Conservation (phyloP, 2,329 filamentous ascomycete species). For the Fusarium sp. region DNA sequence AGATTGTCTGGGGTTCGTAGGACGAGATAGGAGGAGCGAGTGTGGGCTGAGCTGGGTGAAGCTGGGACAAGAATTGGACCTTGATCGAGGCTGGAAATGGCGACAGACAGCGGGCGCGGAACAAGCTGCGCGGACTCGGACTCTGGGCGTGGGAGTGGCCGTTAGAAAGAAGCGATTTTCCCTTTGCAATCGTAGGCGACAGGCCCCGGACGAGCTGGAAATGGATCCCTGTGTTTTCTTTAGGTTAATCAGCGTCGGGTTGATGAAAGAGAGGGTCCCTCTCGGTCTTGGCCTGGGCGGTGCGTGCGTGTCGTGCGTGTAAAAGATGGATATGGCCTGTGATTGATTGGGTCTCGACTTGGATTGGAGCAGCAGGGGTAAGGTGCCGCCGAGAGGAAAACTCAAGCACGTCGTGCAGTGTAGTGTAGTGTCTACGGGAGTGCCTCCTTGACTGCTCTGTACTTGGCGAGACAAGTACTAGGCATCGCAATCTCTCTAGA, state of each 20-base stretch:
- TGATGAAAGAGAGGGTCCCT: constrained; percentile 34
- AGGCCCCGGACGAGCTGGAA: constrained; percentile 28
- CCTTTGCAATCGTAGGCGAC: constrained; percentile 18
- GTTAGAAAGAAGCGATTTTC: constrained; percentile 20
- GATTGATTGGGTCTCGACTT: constrained; percentile 35
- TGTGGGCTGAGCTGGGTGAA: constrained; percentile 38
- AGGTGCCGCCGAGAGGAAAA: constrained; percentile 35
- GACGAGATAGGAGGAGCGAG: constrained; percentile 31
- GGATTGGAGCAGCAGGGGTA: constrained; percentile 32
- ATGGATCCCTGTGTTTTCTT: constrained; percentile 31
- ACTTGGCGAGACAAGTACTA: constrained; percentile 34
- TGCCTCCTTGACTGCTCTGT: constrained; percentile 13
- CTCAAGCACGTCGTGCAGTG: constrained; percentile 28
- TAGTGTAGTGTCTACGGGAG: constrained; percentile 19
- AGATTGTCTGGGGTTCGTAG: constrained; percentile 39
- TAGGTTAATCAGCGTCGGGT: constrained; percentile 37
- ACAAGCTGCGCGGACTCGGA: constrained; percentile 37
- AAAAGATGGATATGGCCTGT: constrained; percentile 35
- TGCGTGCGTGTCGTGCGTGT: constrained; percentile 29
- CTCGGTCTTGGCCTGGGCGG: constrained; percentile 19
- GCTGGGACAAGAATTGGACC: constrained; percentile 32
- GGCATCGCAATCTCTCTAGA: constrained; percentile 30
- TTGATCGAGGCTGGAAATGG: constrained; percentile 38
- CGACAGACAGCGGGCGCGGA: constrained; percentile 35
- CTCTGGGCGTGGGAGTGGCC: constrained; percentile 14